Base-by-base conservation (phyloP, 1,284 basidiomycete species). In the Apiotrichum laibachii region DNA sequence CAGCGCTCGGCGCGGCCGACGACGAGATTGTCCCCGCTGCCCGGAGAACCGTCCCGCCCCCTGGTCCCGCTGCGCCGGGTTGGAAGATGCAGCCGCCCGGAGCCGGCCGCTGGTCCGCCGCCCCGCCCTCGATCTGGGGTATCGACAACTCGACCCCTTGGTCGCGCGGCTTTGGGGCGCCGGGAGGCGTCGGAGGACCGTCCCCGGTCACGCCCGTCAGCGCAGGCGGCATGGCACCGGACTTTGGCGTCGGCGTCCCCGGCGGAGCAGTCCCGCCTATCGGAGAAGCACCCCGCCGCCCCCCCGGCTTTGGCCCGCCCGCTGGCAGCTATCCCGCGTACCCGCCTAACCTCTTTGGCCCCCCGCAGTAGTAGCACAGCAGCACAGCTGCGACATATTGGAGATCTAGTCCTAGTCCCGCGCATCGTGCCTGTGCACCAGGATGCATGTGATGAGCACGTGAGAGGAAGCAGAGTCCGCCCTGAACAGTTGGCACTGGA, bases 21-120 rank as follows among this genome's bases (percentile, higher is more conserved):
- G 70, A 73, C 60, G 70, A 70, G 60, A 68, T 73, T 49, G 70
- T 71, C 35, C 62, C 67, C 53, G 65, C 70, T 15, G 62, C 64
- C 15, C 42, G 61, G 19, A 63, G 70, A 34, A 51, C 66, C 33
- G 51, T 46, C 15, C 45, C 64, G 18, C 68, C 64, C 22, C 65
- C 60, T 44, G 13, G 53, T 37, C 31, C 48, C 18, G 18, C 42
- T 21, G 40, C 22, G 34, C 39, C 19, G 1, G 65, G 66, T 60
- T 56, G 62, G 64, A 48, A 69, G 66, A 45, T 62, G 40, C 59
- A 63, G 31, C 67, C 67, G 3, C 69, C 68, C 13, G 72, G 70
- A 15, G 61, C 65, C 1, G 69, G 70, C 26, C 60, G 72, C 59
- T 73, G 72, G 72, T 69, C 67, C 11, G 63, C 69, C 1, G 63